These are phyloP conservation scores for Hypsizygus ulmarius DNA, from an alignment of 1,284 basidiomycete species.

Conservation along the genomic window DNA sequence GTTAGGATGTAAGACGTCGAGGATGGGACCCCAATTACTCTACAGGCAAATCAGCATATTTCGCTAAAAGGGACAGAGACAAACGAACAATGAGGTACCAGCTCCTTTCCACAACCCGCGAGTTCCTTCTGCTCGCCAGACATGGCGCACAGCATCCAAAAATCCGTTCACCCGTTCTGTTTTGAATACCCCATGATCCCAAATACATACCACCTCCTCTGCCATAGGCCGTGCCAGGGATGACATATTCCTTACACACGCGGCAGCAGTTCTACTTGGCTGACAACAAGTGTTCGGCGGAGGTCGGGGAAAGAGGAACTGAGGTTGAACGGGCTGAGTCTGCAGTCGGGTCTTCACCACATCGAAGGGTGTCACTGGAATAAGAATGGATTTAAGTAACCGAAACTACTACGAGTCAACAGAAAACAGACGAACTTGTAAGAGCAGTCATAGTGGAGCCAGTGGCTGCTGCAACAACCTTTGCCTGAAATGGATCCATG, in stretches of 20 bases:
- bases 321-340: constrained; percentile 61
- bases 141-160: constrained; percentile 75
- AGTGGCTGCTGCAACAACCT: constrained; percentile 76
- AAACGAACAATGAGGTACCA: constrained; percentile 79
- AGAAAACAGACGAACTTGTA: constrained; percentile 55
- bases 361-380: constrained; percentile 90
- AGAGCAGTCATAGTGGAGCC: constrained; percentile 82
- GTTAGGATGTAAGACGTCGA: constrained; percentile 95
- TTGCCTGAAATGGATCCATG: constrained; percentile 77
- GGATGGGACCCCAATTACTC: constrained; percentile 89
- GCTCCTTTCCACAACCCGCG: constrained; percentile 88
- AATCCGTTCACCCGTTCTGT: constrained; percentile 78
- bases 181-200: constrained; percentile 68
- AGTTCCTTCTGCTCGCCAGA: constrained; percentile 74
- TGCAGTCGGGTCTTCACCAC: constrained; percentile 93
- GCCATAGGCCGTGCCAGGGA: constrained; percentile 55
- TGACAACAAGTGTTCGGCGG: constrained; percentile 66
- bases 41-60: constrained; percentile 29
- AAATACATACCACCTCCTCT: constrained; percentile 69
- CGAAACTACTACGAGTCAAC: constrained; percentile 13
- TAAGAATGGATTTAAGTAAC: constrained; percentile 1
- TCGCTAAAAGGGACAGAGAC: constrained; percentile 5
- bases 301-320: constrained; percentile 48
- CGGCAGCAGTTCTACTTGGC: constrained; percentile 43
- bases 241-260: constrained; percentile 77